phyloP scores from a whole-genome alignment of 352 stramenopile species.

The Globisporangium rhizosaccharum region DNA sequence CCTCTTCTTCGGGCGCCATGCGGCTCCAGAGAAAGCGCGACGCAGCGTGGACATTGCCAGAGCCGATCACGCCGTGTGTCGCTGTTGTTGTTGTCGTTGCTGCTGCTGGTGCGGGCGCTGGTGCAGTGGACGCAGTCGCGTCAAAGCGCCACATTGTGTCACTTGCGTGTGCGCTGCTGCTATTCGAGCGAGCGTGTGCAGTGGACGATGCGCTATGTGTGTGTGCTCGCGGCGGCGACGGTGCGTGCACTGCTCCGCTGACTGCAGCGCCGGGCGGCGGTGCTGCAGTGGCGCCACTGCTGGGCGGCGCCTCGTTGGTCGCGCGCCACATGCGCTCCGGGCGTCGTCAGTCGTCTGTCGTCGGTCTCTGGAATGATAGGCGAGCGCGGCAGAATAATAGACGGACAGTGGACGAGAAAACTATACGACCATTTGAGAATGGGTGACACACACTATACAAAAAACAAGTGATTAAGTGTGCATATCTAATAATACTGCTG shows the following conservation, averaged over 20 bases:
- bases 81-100: background rate
- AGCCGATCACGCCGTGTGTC: slow-evolving; percentile 36
- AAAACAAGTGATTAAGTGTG: too few species aligned
- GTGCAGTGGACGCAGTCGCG: background rate
- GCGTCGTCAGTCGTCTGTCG: too few species aligned
- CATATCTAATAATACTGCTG: too few species aligned
- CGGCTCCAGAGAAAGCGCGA: slow-evolving; percentile 54
- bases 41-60: slow-evolving; percentile 16
- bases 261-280: too few species aligned
- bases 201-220: too few species aligned
- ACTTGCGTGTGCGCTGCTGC: too few species aligned
- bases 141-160: background rate
- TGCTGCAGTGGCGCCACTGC: too few species aligned
- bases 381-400: background rate
- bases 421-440: background rate
- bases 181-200: background rate
- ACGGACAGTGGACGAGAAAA: background rate
- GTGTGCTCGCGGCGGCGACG: too few species aligned
- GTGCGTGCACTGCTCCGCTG: too few species aligned
- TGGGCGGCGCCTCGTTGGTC: too few species aligned
- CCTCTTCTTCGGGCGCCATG: slow-evolving; percentile 58
- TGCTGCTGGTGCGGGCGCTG: slow-evolving; percentile 3
- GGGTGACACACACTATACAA: background rate
- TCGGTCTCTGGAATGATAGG: background rate
- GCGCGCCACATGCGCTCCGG: too few species aligned